Base-by-base conservation (phyloP, 441 rosid genomes). In the Gossypium gossypioides region DNA sequence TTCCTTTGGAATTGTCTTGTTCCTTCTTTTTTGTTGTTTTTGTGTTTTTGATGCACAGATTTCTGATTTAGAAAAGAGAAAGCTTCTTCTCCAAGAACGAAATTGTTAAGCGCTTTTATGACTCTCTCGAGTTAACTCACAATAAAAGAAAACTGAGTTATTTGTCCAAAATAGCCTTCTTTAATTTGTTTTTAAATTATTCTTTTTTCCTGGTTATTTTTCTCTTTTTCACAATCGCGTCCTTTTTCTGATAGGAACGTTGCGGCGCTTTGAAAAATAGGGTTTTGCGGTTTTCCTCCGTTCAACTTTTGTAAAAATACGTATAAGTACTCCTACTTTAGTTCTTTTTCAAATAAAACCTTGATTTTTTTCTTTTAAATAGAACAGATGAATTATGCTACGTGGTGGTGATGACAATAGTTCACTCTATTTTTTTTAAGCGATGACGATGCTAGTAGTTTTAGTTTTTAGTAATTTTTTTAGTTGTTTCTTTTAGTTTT, bases 1-100 rank as follows among this genome's bases (percentile, higher is more conserved):
- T 15, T 52, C 27, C 52, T 72, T 9, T 40, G 46, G 22, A 19
- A 34, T 22, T 24, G 32, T 27, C 32, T 27, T 25, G 29, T 3
- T 29, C 32, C 6, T 29, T 0, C 32, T 27, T 29, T 29, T 29
- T 29, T 37, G 6, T 57, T 61, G 21, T 24, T 54, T 40, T 6
- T 22, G 3, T 29, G 59, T 62, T 54, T 42, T 68, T 74, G 60
- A 1, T 9, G 9, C 64, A 60, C 48, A 27, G 68, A 27, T 42
- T 62, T 42, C 42, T 63, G 22, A 61, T 32, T 15, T 5, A 32
- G 6, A 57, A 32, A 32, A 29, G 69, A 56, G 71, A 69, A 76
- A 73, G 56, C 84, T 82, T 82, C 72, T 73, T 34, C 80, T 71
- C 79, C 83, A 82, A 82, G 86, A 84, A 72, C 79, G 37, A 44